These are phyloP conservation scores for Gelatoporia subvermispora DNA, from an alignment of 768 basidiomycete genomes.

Conservation along the genomic window DNA sequence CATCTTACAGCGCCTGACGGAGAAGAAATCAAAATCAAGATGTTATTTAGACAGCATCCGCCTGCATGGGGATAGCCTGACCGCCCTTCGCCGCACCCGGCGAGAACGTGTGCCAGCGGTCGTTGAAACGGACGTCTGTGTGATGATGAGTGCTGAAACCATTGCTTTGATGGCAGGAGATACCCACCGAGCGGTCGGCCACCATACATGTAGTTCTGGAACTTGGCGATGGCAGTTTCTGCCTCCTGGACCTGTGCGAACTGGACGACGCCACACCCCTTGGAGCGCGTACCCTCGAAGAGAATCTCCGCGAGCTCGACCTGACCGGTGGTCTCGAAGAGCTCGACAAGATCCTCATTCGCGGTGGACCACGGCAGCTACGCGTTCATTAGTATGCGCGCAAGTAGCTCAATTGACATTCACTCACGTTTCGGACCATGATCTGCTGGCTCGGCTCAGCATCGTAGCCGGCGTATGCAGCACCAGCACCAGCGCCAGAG, in stretches of 20 bases:
- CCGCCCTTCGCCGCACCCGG: slow-evolving; percentile 87
- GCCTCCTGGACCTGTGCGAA: slow-evolving; percentile 85
- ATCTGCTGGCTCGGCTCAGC: slow-evolving; percentile 94
- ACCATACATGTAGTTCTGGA: slow-evolving; percentile 94
- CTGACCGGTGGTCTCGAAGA: slow-evolving; percentile 96
- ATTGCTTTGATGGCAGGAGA: background rate
- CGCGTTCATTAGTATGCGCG: background rate
- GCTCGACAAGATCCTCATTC: slow-evolving; percentile 95
- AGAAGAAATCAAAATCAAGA: background rate
- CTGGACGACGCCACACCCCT: slow-evolving; percentile 94
- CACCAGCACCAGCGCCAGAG: slow-evolving; percentile 32
- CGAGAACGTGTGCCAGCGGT: slow-evolving; percentile 92
- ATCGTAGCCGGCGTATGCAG: slow-evolving; percentile 39
- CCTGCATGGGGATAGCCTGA: slow-evolving; percentile 61
- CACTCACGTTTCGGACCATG: slow-evolving; percentile 94
- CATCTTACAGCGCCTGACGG: no score
- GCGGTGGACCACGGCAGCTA: slow-evolving; percentile 99
- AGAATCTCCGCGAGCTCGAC: slow-evolving; percentile 94
- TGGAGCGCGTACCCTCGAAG: slow-evolving; percentile 87
- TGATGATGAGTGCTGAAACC: background rate
- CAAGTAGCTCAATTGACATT: background rate
- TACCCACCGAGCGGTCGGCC: slow-evolving; percentile 76
- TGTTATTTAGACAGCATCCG: slow-evolving; percentile 35
- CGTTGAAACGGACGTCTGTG: slow-evolving; percentile 89
- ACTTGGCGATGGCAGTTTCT: slow-evolving; percentile 95